Evolutionary conservation across 805 yeast species (phyloP), one percentile per base, ranked within the genome.

Genomic region (Hagleromyces aurorensis): DNA sequence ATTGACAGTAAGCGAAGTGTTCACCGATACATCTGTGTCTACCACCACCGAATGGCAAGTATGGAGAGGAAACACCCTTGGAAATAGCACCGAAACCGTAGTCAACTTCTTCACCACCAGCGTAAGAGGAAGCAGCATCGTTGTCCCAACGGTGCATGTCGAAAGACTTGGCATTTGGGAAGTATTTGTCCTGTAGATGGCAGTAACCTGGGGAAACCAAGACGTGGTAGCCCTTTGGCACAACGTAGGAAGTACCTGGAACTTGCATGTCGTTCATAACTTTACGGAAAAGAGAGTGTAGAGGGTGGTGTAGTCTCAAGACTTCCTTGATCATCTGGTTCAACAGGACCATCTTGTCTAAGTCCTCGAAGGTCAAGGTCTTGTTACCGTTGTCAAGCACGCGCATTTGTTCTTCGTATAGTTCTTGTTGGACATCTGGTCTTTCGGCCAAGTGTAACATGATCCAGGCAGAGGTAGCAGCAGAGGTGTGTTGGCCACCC

Each of bases 401-500:
- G 2, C 61, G 50, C 50, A 69, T 64, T 50, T 87, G 78, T 62
- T 91, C 97, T 37, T 72, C 60, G 54, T 69, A 80, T 29, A 91
- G 59, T 52, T 78, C 81, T 36, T 87, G 81, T 64, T 85, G 96
- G 38, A 89, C 63, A 22, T 82, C 80, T 25, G 93, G 94, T 49
- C 74, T 68, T 48, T 80, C 94, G 43, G 86, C 96, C 38, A 91
- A 69, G 55, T 91, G 97, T 42, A 91, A 69, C 52, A 91, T 65
- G 51, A 77, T 76, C 98, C 98, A 91, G 11, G 96, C 81, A 22
- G 94, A 82, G 13, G 98, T 91, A 14, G 97, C 72, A 24, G 97
- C 91, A 40, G 94, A 81, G 16, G 98, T 91, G 60, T 91, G 98
- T 66, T 91, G 98, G 40, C 98, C 98, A 50, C 98, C 98, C 98